Conservation (phyloP, 2,329 filamentous ascomycete species). For the Aspergillus ochraceus region DNA sequence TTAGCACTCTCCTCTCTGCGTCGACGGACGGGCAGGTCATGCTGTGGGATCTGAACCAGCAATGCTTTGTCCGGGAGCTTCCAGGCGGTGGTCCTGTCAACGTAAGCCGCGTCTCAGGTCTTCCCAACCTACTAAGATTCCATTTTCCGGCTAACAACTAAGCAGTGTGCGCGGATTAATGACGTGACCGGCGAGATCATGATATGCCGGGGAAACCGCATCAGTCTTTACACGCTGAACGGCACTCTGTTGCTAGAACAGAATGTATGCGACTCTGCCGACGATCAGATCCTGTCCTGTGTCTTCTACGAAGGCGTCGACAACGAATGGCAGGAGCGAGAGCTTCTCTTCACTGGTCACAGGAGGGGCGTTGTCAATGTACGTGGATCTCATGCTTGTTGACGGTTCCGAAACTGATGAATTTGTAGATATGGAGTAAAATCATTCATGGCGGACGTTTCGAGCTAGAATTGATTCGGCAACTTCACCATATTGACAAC, state of each 20-base stretch:
- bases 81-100: constrained; percentile 55
- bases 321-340: constrained; percentile 88
- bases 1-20: constrained; percentile 82
- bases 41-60: constrained; percentile 90
- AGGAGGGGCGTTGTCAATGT: constrained; percentile 77
- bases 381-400: constrained; percentile 24
- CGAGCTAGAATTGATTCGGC: constrained; percentile 74
- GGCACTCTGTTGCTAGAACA: constrained; percentile 80
- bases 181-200: constrained; percentile 89
- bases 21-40: constrained; percentile 80
- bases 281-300: constrained; percentile 77
- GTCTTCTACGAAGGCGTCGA: constrained; percentile 90
- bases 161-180: constrained; percentile 81
- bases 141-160: constrained; percentile 18
- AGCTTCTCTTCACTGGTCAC: constrained; percentile 87
- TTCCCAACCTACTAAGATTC: too few species aligned
- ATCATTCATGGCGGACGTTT: constrained; percentile 64
- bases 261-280: constrained; percentile 68
- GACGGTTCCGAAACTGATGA: constrained; percentile 8
- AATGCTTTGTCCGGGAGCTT: constrained; percentile 79
- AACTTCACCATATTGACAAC: constrained; percentile 76
- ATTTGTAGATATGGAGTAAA: constrained; percentile 56
- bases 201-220: constrained; percentile 72
- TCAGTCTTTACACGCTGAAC: constrained; percentile 84
- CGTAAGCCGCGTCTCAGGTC: constrained; percentile 28